Evolutionary conservation across 2,329 filamentous ascomycete genomes (phyloP).

Genomic region (Cadophora sp.): DNA sequence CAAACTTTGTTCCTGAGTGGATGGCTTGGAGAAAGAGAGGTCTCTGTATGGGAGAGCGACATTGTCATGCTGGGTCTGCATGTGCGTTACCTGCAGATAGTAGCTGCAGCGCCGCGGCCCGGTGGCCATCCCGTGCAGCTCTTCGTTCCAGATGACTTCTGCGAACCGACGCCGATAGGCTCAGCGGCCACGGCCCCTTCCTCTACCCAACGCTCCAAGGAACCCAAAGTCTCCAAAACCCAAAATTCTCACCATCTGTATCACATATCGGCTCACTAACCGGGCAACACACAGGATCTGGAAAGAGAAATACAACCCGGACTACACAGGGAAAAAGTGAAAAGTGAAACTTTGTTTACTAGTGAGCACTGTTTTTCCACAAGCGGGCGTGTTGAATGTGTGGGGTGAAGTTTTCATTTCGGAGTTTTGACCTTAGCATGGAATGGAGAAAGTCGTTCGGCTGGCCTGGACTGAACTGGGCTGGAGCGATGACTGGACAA

Average conservation of each 20-base stretch:
- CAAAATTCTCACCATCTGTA: not conserved
- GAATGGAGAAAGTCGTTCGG: not conserved
- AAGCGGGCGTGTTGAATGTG: not conserved
- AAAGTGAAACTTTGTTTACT: not conserved
- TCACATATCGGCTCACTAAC: conserved; percentile 13
- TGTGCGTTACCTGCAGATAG: conserved; percentile 25
- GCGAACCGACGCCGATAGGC: conserved; percentile 36
- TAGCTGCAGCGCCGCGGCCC: conserved; percentile 27
- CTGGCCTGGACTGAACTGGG: conserved; percentile 2
- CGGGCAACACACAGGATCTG: conserved; percentile 68
- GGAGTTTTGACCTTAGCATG: not conserved
- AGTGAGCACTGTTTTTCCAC: not conserved
- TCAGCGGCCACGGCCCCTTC: conserved; percentile 20
- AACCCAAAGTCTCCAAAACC: conserved; percentile 11
- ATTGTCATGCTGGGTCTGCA: conserved; percentile 31
- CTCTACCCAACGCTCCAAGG: conserved; percentile 3
- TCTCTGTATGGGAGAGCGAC: conserved; percentile 7
- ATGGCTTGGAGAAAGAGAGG: not conserved
- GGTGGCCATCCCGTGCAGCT: conserved; percentile 26
- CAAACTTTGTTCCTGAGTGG: conserved; percentile 19
- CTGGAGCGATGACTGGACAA: not conserved
- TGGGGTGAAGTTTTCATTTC: conserved; percentile 1
- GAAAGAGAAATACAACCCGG: conserved; percentile 89
- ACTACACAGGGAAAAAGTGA: conserved; percentile 27
- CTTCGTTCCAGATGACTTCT: conserved; percentile 44